phyloP scores from a whole-genome alignment of 2,329 filamentous ascomycete species.

The Calonectria ilicicola region DNA sequence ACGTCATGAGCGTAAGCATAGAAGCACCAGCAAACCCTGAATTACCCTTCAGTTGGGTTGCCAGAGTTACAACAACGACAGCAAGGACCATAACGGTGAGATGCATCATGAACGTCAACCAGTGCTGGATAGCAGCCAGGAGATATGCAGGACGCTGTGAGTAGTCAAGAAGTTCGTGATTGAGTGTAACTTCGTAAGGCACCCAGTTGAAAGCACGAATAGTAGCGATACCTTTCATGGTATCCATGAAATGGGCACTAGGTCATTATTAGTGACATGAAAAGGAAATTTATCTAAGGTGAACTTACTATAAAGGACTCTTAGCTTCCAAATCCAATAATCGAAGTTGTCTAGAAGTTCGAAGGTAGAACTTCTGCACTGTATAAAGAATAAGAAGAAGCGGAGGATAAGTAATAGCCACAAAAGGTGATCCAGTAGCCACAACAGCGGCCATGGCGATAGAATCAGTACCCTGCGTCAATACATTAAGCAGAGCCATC shows the following conservation, averaged over 20 bases:
- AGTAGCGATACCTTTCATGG: slow-evolving; percentile 64
- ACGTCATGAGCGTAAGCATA: slow-evolving; percentile 52
- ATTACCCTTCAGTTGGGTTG: slow-evolving; percentile 55
- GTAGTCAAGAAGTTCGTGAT: slow-evolving; percentile 57
- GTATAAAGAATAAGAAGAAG: slow-evolving; percentile 57
- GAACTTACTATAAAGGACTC: slow-evolving; percentile 60
- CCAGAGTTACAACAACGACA: slow-evolving; percentile 58
- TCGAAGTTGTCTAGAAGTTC: slow-evolving; percentile 69
- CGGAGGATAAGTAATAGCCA: slow-evolving; percentile 62
- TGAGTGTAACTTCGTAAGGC: neutral
- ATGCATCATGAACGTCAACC: slow-evolving; percentile 65
- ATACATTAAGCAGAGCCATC: slow-evolving; percentile 39
- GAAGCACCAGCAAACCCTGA: slow-evolving; percentile 54
- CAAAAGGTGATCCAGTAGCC: slow-evolving; percentile 51
- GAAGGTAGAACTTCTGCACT: slow-evolving; percentile 68
- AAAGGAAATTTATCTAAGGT: too few relatives aligned
- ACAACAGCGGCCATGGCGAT: slow-evolving; percentile 41
- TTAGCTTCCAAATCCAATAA: slow-evolving; percentile 70
- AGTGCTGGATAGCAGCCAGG: slow-evolving; percentile 68
- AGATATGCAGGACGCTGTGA: slow-evolving; percentile 70
- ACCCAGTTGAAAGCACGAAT: slow-evolving; percentile 68
- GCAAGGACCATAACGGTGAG: slow-evolving; percentile 62
- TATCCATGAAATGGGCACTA: slow-evolving; percentile 63
- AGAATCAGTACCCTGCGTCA: neutral
- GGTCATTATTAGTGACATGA: neutral